These are phyloP conservation scores for Trichosporon ovoides DNA, from an alignment of 1,284 basidiomycete species.

Conservation along the genomic window DNA sequence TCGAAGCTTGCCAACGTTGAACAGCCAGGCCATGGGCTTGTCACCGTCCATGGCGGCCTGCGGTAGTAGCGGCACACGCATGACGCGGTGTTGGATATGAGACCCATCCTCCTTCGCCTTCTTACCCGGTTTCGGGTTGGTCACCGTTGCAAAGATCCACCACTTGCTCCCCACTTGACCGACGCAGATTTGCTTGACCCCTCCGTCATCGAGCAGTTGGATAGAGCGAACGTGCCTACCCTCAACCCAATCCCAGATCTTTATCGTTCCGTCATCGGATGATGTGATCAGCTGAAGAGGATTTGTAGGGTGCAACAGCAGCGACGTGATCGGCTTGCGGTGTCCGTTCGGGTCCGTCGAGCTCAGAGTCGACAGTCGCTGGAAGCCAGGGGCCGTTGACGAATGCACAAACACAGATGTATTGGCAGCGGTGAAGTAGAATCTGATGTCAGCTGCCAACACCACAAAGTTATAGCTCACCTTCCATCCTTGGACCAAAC, in stretches of 20 bases:
- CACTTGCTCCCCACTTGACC: constrained; percentile 36
- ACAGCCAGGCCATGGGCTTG: constrained; percentile 14
- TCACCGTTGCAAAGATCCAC: constrained; percentile 36
- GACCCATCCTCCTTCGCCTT: constrained; percentile 14
- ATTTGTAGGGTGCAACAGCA: constrained; percentile 77
- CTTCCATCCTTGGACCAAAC: constrained; percentile 80
- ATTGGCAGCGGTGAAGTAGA: constrained; percentile 78
- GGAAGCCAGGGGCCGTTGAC: constrained; percentile 57
- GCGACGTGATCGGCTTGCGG: constrained; percentile 63
- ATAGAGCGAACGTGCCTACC: constrained; percentile 72
- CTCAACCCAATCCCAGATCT: constrained; percentile 92
- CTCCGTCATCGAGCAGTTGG: constrained; percentile 62
- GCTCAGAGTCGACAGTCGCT: constrained; percentile 72
- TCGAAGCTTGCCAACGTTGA: constrained; percentile 34
- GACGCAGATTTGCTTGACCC: constrained; percentile 43
- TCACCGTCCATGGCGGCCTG: constrained; percentile 6
- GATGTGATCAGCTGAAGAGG: constrained; percentile 82
- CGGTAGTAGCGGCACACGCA: constrained; percentile 21
- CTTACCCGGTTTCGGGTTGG: constrained; percentile 21
- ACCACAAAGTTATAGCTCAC: constrained; percentile 54
- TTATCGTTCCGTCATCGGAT: constrained; percentile 74
- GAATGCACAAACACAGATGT: constrained; percentile 77
- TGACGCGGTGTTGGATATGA: constrained; percentile 24
- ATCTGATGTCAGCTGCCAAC: constrained; percentile 53
- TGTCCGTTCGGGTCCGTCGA: constrained; percentile 51